Evolutionary conservation across 345 rosid species (phyloP).

Genomic region (Physaria fendleri): DNA sequence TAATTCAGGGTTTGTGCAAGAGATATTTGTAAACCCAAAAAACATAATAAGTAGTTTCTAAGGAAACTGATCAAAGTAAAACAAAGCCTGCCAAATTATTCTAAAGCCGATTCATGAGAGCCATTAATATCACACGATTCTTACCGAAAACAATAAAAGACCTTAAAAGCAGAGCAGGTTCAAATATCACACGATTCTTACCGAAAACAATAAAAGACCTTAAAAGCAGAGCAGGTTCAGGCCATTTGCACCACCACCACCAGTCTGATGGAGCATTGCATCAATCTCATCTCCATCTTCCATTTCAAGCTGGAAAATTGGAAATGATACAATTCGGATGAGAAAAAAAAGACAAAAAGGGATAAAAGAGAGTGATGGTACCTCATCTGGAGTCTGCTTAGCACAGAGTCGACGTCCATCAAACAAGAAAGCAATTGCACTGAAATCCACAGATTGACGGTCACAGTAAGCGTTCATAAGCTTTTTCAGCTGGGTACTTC

Average conservation of each 20-base stretch:
- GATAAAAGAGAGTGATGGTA: neutral
- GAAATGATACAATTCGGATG: neutral
- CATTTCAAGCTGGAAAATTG: conserved; percentile 62
- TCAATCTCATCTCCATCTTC: conserved; percentile 92
- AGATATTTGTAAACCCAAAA: no score
- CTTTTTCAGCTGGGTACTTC: conserved; percentile 71
- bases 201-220: neutral
- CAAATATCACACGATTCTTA: conserved; percentile 12
- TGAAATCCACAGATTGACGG: conserved; percentile 67
- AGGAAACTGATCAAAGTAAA: neutral
- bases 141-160: neutral
- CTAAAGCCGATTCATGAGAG: conserved; percentile 6
- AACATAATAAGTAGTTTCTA: neutral
- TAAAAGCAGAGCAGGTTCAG: conserved; percentile 23
- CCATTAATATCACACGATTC: conserved; percentile 6
- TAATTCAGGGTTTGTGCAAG: no score
- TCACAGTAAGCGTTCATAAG: conserved; percentile 86
- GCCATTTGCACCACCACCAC: conserved; percentile 37
- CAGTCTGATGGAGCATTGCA: conserved; percentile 88
- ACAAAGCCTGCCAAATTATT: conserved; percentile 1
- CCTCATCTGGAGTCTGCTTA: conserved; percentile 97
- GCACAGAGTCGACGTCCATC: conserved; percentile 84
- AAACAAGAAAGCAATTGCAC: conserved; percentile 75
- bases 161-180: conserved; percentile 16
- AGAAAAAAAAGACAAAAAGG: neutral